phyloP scores from a whole-genome alignment of 257 asterid species.

The Perilla frutescens region DNA sequence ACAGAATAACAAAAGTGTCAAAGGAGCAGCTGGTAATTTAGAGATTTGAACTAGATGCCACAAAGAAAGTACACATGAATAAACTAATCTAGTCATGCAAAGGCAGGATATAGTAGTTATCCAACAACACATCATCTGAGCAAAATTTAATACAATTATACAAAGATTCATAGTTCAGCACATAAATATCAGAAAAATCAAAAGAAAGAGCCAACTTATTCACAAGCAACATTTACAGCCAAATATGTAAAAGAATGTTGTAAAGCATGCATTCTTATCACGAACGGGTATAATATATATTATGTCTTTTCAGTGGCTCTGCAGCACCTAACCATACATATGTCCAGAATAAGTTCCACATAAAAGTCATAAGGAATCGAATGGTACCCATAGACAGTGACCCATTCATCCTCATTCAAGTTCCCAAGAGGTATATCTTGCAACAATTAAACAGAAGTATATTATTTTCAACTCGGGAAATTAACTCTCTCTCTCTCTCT shows the following conservation, averaged over 20 bases:
- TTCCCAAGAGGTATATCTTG: constrained; percentile 62
- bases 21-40: not conserved
- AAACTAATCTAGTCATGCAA: constrained; percentile 5
- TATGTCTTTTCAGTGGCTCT: not conserved
- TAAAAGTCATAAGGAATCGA: constrained; percentile 10
- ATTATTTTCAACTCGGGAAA: too few species aligned
- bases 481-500: too few species aligned
- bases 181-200: not conserved
- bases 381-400: constrained; percentile 89
- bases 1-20: not conserved
- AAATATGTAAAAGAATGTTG: not conserved
- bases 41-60: not conserved
- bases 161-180: not conserved
- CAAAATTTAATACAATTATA: not conserved
- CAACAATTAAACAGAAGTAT: too few species aligned
- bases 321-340: not conserved
- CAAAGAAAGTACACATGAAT: constrained; percentile 3
- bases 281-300: not conserved
- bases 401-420: constrained; percentile 93
- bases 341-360: constrained; percentile 2
- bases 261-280: not conserved
- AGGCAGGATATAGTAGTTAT: not conserved
- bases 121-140: not conserved
- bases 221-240: not conserved
- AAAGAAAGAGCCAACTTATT: not conserved